Conservation (phyloP, 1,139 yeast species). For the Suhomyces panamericanus region DNA sequence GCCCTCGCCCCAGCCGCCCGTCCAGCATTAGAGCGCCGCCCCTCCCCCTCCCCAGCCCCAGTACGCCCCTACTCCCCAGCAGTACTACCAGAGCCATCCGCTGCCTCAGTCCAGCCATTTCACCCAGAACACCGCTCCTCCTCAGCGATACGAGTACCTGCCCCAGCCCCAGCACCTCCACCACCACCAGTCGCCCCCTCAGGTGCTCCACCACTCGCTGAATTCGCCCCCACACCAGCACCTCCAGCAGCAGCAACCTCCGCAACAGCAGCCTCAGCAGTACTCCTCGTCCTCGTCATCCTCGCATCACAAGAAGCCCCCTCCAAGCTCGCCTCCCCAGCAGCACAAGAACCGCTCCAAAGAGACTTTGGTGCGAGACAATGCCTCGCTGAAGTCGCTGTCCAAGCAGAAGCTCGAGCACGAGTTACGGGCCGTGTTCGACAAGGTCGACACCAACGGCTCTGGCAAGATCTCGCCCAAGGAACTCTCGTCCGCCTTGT, state of each 20-base stretch:
- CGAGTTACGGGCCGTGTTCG: conserved; percentile 55
- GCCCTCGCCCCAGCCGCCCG: conserved; percentile 17
- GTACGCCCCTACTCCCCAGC: conserved; percentile 19
- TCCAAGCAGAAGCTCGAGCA: conserved; percentile 44
- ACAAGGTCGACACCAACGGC: conserved; percentile 53
- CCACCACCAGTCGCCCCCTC: conserved; percentile 14
- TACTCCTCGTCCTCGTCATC: conserved; percentile 2
- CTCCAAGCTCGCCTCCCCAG: conserved; percentile 11
- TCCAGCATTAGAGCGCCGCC: conserved; percentile 8
- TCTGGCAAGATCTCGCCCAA: conserved; percentile 58
- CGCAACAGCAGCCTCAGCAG: conserved; percentile 1
- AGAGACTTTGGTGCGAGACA: conserved; percentile 9
- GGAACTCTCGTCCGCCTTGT: conserved; percentile 62
- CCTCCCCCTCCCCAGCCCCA: conserved; percentile 13
- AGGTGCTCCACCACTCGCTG: conserved; percentile 5
- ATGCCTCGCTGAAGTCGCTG: conserved; percentile 16
- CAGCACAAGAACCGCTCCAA: conserved; percentile 8
- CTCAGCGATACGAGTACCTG: conserved; percentile 11
- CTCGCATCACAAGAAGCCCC: conserved; percentile 17
- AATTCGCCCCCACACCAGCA: conserved; percentile 6
- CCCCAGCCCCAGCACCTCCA: conserved; percentile 16
- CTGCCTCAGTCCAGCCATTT: conserved; percentile 14
- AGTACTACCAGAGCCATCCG: conserved; percentile 15
- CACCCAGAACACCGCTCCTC: conserved; percentile 14
- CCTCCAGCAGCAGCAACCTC: conserved; percentile 1